Evolutionary conservation across 2,329 filamentous ascomycete species (phyloP).

Genomic region (Venturiaceae sp.): DNA sequence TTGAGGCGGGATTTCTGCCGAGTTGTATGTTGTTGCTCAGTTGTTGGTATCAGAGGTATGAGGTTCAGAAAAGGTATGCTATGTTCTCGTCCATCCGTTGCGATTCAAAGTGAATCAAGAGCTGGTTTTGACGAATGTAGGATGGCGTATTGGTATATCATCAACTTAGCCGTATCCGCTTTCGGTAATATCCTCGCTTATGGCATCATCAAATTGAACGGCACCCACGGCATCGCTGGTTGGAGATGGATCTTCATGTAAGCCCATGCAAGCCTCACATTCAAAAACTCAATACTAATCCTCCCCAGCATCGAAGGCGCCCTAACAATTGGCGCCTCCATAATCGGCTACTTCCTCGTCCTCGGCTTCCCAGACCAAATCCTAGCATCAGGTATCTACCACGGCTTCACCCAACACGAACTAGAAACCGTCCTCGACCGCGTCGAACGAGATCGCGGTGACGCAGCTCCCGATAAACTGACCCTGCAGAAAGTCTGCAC

Average conservation of each 20-base stretch:
- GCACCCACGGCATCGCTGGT: constrained; percentile 19
- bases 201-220: constrained; percentile 24
- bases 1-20: constrained; percentile 17
- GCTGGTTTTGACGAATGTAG: no score
- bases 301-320: constrained; percentile 11
- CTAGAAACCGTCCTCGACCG: constrained; percentile 18
- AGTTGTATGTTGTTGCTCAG: constrained; percentile 25
- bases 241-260: constrained; percentile 27
- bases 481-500: constrained; percentile 13
- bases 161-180: no score
- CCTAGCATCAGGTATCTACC: constrained; percentile 12
- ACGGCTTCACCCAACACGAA: constrained; percentile 17
- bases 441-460: constrained; percentile 15
- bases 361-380: constrained; percentile 22
- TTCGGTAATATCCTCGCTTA: no score
- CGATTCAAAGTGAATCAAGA: no score
- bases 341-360: constrained; percentile 17
- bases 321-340: constrained; percentile 15
- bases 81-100: no score
- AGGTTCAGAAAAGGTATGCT: no score
- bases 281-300: background rate
- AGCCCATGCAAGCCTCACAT: constrained; percentile 3
- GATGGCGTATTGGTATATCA: no score
- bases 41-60: constrained; percentile 27
- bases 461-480: constrained; percentile 15